Base-by-base conservation (phyloP, 2,329 filamentous ascomycete genomes). In the Triangularia verruculosa region DNA sequence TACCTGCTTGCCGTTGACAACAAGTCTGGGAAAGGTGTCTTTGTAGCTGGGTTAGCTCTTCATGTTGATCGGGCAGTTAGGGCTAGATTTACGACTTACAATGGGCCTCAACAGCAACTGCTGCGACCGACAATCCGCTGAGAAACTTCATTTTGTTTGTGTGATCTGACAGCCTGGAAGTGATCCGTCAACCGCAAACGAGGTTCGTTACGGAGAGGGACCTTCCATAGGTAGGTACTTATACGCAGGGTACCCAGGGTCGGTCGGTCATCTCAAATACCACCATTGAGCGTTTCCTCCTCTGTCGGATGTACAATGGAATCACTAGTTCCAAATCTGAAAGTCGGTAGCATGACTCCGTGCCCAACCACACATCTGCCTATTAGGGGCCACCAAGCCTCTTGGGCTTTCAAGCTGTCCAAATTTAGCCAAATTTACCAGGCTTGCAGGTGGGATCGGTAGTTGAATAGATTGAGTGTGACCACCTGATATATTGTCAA, bases 1-100 rank as follows among this genome's bases (percentile, higher is more conserved):
- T 13, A 34, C 32, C 32, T 73, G 34, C 53, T 72, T 68, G 47
- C 74, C 74, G 28, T 77, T 71, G 60, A 76, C 69, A 6, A 76
- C 72, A 2, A 76, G 72, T 39, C 72, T 66, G 0, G 74, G 74
- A 63, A 77, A 77, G 2, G 75, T 76, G 58, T 77, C 75, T 76
- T 28, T 30, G 24, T 5, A 12, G 12, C 30, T 24, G 51, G 11
- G 39, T 56, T 28, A 62, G 47, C n/a, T 5, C 59, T 30, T 22
- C 1, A 47, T 15, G 9, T 25, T 30, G 9, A 47, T 15, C 32
- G n/a, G 8, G 24, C 20, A 34, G 2, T 32, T 9, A 28, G 3
- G 12, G n/a, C 8, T 9, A 13, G 17, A n/a, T n/a, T n/a, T 47
- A 20, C 12, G 15, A 64, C 69, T 17, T 65, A 72, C 72, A 73